Evolutionary conservation across 108 stramenopile genomes (phyloP).

Genomic region (Cyclotella baltica): DNA sequence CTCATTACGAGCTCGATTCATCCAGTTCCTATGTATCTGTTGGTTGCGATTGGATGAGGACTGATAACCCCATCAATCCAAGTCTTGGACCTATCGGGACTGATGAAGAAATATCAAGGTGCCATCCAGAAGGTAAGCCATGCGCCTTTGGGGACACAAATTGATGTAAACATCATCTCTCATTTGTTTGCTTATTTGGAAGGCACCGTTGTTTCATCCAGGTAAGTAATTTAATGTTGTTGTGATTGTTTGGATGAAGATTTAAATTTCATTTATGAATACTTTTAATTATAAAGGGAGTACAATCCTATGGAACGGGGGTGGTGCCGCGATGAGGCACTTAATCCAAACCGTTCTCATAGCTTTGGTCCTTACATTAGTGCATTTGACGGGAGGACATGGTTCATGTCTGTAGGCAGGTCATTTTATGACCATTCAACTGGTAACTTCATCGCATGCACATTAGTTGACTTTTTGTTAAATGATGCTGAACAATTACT

Average conservation of each 20-base stretch:
- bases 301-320: conserved; percentile 68
- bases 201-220: no score
- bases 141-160: conserved; percentile 19
- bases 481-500: conserved; percentile 34
- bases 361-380: conserved; percentile 52
- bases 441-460: conserved; percentile 56
- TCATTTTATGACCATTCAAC: conserved; percentile 56
- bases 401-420: conserved; percentile 49
- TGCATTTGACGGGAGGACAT: conserved; percentile 19
- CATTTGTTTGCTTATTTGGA: no score
- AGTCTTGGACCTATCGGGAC: conserved; percentile 50
- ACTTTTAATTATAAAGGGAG: no score
- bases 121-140: conserved; percentile 48
- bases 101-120: conserved; percentile 55
- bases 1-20: conserved; percentile 25
- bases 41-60: conserved; percentile 70
- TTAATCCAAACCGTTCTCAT: conserved; percentile 36
- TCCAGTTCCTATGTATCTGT: conserved; percentile 34
- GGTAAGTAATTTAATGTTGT: no score
- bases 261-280: no score
- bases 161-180: background rate
- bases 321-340: conserved; percentile 63
- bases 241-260: no score
- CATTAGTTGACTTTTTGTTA: conserved; percentile 48
- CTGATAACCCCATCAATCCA: conserved; percentile 35